Percentiles rank a stretch among this genome's conserved stretches.
Evolutionary conservation across 2,329 filamentous ascomycete species (phyloP).

Genomic region (Colletotrichum eremochloae): DNA sequence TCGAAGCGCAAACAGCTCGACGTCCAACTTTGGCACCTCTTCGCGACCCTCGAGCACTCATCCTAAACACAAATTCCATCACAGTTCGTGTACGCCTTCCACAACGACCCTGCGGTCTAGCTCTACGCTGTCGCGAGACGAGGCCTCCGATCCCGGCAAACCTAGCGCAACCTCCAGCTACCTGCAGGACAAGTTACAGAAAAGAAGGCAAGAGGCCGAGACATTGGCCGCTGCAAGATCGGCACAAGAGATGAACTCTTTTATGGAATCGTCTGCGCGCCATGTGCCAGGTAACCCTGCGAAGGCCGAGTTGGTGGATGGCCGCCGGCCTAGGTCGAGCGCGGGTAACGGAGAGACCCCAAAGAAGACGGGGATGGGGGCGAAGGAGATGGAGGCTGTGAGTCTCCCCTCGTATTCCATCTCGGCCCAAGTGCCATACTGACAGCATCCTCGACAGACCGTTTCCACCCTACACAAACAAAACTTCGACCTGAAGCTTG

Average conservation of each 20-base stretch:
- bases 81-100: conserved; percentile 54
- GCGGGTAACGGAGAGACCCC: conserved; percentile 54
- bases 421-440: conserved; percentile 15
- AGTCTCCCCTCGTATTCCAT: not conserved
- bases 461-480: conserved; percentile 79
- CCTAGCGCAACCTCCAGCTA: conserved; percentile 62
- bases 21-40: conserved; percentile 55
- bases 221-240: conserved; percentile 53
- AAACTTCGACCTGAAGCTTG: conserved; percentile 82
- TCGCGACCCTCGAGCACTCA: conserved; percentile 53
- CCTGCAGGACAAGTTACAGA: conserved; percentile 67
- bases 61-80: conserved; percentile 56
- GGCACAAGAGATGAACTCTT: conserved; percentile 55
- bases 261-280: conserved; percentile 53
- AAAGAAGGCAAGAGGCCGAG: conserved; percentile 64
- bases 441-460: conserved; percentile 57
- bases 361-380: conserved; percentile 69
- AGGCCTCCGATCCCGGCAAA: conserved; percentile 56
- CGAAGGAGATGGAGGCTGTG: conserved; percentile 78
- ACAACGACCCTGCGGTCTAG: conserved; percentile 52
- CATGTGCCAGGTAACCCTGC: conserved; percentile 56
- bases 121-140: conserved; percentile 58
- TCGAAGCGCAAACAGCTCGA: conserved; percentile 58
- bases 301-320: conserved; percentile 51
- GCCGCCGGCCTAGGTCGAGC: conserved; percentile 59